A percentile compares a stretch with the other conserved stretches of the same genome.
Conservation (phyloP, 352 stramenopile genomes). For the Phytopythium oedochilum region DNA sequence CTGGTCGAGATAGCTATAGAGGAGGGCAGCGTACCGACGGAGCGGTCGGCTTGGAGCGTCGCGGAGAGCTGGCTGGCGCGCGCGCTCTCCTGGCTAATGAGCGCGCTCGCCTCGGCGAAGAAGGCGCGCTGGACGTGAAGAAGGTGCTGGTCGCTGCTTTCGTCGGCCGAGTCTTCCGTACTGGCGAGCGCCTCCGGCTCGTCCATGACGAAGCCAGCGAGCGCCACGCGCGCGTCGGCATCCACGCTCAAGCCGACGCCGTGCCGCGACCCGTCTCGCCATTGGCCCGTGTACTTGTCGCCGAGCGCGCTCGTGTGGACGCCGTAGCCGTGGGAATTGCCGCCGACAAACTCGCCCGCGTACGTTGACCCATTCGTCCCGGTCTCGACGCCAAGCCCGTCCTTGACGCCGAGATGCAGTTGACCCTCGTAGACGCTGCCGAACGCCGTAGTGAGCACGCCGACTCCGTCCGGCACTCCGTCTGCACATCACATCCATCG, state of each 20-base stretch:
- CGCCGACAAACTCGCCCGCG: conserved; percentile 26
- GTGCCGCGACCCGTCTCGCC: conserved; percentile 27
- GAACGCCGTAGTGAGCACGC: conserved; percentile 28
- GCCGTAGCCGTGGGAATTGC: conserved; percentile 27
- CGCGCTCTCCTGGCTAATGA: conserved; percentile 30
- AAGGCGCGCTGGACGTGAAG: conserved; percentile 26
- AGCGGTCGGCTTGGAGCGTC: conserved; percentile 18
- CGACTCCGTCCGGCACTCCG: conserved; percentile 26
- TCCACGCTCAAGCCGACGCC: conserved; percentile 35
- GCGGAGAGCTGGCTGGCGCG: conserved; percentile 27
- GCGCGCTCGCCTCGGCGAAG: conserved; percentile 29
- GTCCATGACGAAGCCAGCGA: conserved; percentile 23
- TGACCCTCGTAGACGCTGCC: conserved; percentile 31
- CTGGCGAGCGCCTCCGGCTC: conserved; percentile 11
- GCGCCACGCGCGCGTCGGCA: conserved; percentile 16
- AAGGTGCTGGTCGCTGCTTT: conserved; percentile 13
- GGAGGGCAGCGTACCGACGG: conserved; percentile 14
- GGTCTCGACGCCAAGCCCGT: conserved; percentile 37
- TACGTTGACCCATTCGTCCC: conserved; percentile 33
- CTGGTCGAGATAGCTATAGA: not conserved
- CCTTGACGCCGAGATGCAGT: conserved; percentile 26
- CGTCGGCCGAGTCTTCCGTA: not conserved
- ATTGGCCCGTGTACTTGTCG: conserved; percentile 38
- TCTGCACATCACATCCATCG: conserved; percentile 10
- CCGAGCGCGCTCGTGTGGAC: conserved; percentile 39